Percentiles rank a stretch among this genome's conserved stretches.
phyloP scores from a whole-genome alignment of 257 asterid species.

The Solanum ossicruentum region DNA sequence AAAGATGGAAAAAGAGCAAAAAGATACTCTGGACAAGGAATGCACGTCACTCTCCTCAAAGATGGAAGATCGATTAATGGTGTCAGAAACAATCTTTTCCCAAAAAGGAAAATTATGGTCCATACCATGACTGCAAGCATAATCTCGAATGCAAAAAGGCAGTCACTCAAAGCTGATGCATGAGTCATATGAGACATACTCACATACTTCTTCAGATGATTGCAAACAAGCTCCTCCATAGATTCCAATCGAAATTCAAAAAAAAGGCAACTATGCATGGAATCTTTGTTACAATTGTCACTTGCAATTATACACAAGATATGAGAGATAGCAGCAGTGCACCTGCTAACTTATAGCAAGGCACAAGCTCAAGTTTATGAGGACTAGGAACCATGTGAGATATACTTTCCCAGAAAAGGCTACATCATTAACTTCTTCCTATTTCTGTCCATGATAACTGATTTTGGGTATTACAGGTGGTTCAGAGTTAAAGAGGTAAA shows the following conservation, averaged over 20 bases:
- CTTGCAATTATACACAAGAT: background rate
- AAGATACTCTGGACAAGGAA: background rate
- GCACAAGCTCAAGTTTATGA: background rate
- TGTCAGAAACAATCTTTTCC: background rate
- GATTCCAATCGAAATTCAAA: background rate
- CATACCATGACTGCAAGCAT: background rate
- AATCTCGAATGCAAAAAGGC: background rate
- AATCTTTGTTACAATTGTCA: background rate
- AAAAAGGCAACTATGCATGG: background rate
- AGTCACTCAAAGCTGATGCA: background rate
- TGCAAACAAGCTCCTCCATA: background rate
- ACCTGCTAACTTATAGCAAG: background rate
- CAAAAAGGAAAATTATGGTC: background rate
- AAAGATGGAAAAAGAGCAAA: background rate
- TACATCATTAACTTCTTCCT: background rate
- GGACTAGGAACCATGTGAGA: background rate
- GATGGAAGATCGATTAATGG: background rate
- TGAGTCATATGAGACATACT: background rate
- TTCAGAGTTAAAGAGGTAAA: too few relatives aligned
- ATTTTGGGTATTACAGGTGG: too few relatives aligned
- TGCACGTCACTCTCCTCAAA: background rate
- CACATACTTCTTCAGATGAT: background rate
- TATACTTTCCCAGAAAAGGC: background rate
- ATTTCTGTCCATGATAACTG: background rate
- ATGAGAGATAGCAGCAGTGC: background rate